Conservation (phyloP, 163 green algal genomes). For the Scenedesmus sp. region DNA sequence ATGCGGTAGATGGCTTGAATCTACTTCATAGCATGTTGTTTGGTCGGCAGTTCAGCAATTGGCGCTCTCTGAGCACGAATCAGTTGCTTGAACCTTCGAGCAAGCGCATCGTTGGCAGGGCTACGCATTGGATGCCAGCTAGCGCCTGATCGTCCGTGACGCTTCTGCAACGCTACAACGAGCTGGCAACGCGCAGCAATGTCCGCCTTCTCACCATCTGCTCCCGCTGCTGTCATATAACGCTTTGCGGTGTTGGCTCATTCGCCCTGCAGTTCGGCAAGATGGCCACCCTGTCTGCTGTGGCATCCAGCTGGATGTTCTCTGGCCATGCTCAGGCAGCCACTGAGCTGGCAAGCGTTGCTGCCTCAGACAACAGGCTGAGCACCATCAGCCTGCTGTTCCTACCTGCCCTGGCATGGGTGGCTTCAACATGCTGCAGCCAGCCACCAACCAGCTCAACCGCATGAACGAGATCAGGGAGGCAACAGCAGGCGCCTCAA, state of each 20-base stretch:
- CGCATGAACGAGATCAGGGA: slow-evolving; percentile 51
- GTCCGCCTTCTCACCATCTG: not conserved
- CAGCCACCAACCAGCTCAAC: slow-evolving; percentile 63
- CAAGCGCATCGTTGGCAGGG: not conserved
- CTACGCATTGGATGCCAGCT: not conserved
- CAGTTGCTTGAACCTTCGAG: slow-evolving; percentile 13
- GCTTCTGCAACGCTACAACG: not conserved
- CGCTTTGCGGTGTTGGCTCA: not conserved
- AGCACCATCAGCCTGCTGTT: slow-evolving; percentile 56
- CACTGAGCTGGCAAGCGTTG: slow-evolving; percentile 47
- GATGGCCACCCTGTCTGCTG: slow-evolving; percentile 46
- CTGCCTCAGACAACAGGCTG: slow-evolving; percentile 52
- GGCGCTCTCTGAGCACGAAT: not conserved
- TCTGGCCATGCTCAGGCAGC: slow-evolving; percentile 54
- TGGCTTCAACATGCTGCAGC: slow-evolving; percentile 81
- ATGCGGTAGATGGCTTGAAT: not conserved
- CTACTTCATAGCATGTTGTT: not conserved
- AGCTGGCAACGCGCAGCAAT: not conserved
- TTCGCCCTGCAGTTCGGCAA: slow-evolving; percentile 41
- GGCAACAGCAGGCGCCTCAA: not conserved
- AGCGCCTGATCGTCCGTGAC: not conserved
- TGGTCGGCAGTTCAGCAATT: not conserved
- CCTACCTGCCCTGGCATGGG: slow-evolving; percentile 41
- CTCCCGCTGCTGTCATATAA: not conserved
- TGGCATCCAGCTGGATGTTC: slow-evolving; percentile 49